A percentile compares a stretch with the other conserved stretches of the same genome.
These are phyloP conservation scores for Cardiosporidium cionae DNA, from an alignment of 169 alveolate genomes.

Conservation along the genomic window DNA sequence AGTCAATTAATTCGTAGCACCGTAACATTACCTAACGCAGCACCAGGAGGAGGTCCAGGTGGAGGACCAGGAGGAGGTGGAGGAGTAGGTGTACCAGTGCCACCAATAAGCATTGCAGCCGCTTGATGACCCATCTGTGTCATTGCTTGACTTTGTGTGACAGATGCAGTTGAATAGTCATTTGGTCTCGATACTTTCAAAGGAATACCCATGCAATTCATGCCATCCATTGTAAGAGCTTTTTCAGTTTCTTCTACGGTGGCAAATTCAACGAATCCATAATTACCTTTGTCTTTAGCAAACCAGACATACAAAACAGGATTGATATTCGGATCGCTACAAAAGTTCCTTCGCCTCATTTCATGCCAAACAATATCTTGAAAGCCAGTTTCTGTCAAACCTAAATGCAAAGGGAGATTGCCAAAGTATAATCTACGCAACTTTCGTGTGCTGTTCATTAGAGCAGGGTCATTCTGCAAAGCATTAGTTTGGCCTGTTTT, in stretches of 20 bases:
- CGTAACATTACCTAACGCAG: neutral
- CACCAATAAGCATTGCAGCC: slow-evolving; percentile 23
- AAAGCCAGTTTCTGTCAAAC: slow-evolving; percentile 73
- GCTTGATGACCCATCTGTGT: slow-evolving; percentile 37
- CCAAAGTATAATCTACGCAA: slow-evolving; percentile 78
- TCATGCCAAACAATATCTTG: slow-evolving; percentile 78
- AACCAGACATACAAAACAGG: slow-evolving; percentile 85
- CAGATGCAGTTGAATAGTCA: slow-evolving; percentile 59
- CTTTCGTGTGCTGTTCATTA: slow-evolving; percentile 75
- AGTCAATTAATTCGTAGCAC: no score
- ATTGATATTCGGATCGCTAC: slow-evolving; percentile 71
- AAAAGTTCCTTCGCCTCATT: slow-evolving; percentile 68
- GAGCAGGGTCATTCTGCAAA: slow-evolving; percentile 66
- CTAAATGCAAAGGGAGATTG: slow-evolving; percentile 71
- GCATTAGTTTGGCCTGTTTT: slow-evolving; percentile 62
- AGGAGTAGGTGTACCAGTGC: neutral
- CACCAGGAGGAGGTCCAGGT: slow-evolving; percentile 19
- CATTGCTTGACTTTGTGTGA: slow-evolving; percentile 32
- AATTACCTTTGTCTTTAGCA: slow-evolving; percentile 82
- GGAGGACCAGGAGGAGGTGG: slow-evolving; percentile 21
- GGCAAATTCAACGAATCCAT: slow-evolving; percentile 78
- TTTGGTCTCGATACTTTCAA: slow-evolving; percentile 80
- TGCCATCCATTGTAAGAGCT: slow-evolving; percentile 80
- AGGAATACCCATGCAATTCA: slow-evolving; percentile 76
- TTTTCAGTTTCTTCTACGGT: slow-evolving; percentile 83